Conservation (phyloP, 164 flowering plant genomes). For the Cinnamomum chago region DNA sequence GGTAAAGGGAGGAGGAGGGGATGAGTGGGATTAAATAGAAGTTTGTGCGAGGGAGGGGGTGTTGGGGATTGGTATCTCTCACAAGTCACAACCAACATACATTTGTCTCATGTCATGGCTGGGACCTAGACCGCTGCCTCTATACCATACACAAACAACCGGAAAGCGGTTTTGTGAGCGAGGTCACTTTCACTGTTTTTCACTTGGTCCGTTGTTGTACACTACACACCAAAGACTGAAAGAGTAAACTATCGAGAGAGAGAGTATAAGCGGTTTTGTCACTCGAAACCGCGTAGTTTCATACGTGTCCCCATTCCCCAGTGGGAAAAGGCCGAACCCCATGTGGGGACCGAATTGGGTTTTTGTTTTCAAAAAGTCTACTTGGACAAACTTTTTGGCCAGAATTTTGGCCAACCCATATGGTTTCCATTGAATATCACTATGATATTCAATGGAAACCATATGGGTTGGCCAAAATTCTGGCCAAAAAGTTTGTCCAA, state of each 20-base stretch:
- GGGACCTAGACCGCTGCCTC: neutral
- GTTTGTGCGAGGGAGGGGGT: neutral
- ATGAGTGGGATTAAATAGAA: conserved; percentile 35
- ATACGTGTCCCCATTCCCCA: neutral
- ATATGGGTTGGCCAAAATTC: no score
- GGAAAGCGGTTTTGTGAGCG: neutral
- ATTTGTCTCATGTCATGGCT: neutral
- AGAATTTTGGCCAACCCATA: no score
- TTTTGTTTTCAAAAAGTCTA: no score
- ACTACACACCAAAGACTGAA: no score
- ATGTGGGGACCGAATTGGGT: neutral
- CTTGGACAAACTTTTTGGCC: no score
- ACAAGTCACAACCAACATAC: neutral
- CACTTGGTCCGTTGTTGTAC: no score
- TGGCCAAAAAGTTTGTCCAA: no score
- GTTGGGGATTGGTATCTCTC: neutral
- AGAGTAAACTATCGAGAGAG: no score
- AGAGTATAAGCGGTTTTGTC: neutral
- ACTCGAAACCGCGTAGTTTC: neutral
- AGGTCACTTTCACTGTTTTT: neutral
- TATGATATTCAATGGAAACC: no score
- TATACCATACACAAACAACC: neutral
- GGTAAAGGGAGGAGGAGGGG: conserved; percentile 7
- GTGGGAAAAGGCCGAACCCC: neutral
- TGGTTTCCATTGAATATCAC: no score